phyloP scores from a whole-genome alignment of 2,329 filamentous ascomycete genomes.

The Microsporum audouinii region DNA sequence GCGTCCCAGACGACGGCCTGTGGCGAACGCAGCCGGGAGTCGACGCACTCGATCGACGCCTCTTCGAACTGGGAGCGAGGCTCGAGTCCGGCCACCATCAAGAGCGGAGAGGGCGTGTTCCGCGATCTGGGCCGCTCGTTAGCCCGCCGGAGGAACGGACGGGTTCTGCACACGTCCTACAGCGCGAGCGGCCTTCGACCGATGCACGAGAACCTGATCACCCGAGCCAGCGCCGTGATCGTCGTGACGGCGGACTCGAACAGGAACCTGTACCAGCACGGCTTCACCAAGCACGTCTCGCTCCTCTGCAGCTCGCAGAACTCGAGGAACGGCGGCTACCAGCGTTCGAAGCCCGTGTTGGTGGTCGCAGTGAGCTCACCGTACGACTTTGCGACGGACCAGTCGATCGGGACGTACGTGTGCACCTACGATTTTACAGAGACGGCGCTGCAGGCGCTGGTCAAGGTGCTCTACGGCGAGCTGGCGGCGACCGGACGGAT shows the following conservation, averaged over 20 bases:
- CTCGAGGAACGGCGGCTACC: slow-evolving; percentile 26
- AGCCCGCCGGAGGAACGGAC: slow-evolving; percentile 74
- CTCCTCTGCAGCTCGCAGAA: slow-evolving; percentile 62
- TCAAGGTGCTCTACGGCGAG: slow-evolving; percentile 74
- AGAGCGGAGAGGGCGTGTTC: slow-evolving; percentile 90
- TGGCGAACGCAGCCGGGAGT: slow-evolving; percentile 37
- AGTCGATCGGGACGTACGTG: slow-evolving; percentile 78
- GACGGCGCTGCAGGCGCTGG: slow-evolving; percentile 72
- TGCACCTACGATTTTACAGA: slow-evolving; percentile 97
- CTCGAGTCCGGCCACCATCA: slow-evolving; percentile 47
- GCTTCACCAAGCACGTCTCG: slow-evolving; percentile 89
- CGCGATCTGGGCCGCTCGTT: slow-evolving; percentile 76
- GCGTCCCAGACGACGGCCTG: slow-evolving; percentile 56
- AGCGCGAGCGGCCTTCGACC: slow-evolving; percentile 85
- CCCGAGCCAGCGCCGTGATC: slow-evolving; percentile 75
- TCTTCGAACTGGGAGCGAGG: slow-evolving; percentile 42
- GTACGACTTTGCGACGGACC: slow-evolving; percentile 92
- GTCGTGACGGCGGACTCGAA: slow-evolving; percentile 90
- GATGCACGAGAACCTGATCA: slow-evolving; percentile 86
- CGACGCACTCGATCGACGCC: slow-evolving; percentile 40
- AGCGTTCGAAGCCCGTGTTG: slow-evolving; percentile 59
- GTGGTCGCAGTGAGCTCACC: slow-evolving; percentile 90
- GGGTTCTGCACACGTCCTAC: slow-evolving; percentile 86
- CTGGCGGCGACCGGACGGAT: slow-evolving; percentile 45
- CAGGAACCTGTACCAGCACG: slow-evolving; percentile 82